phyloP scores from a whole-genome alignment of 31 red algal genomes.

The Porphyra umbilicalis region DNA sequence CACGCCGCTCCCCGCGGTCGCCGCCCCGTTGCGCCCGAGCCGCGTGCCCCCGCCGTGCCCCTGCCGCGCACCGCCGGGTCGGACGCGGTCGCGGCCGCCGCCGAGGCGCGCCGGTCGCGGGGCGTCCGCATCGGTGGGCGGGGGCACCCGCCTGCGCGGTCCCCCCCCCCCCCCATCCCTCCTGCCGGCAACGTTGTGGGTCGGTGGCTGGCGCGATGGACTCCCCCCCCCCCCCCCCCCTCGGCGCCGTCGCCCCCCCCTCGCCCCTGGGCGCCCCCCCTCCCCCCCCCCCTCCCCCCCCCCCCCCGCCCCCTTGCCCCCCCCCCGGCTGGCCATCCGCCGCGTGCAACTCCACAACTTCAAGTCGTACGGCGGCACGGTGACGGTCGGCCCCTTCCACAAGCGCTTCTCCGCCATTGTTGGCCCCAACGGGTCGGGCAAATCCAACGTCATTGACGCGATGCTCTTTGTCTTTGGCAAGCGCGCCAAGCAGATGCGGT shows the following conservation, averaged over 20 bases:
- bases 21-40: background rate
- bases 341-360: constrained; percentile 70
- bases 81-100: too few relatives aligned
- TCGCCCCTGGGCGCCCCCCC: background rate
- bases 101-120: background rate
- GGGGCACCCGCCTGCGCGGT: background rate
- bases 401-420: constrained; percentile 86
- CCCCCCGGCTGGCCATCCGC: constrained; percentile 58
- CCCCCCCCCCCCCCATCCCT: background rate
- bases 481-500: constrained; percentile 74
- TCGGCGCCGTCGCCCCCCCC: background rate
- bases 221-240: too few relatives aligned
- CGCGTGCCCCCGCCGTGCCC: background rate
- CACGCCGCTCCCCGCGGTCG: background rate
- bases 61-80: background rate
- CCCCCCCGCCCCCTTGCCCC: background rate
- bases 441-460: constrained; percentile 93
- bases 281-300: background rate
- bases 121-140: background rate
- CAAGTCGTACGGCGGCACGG: constrained; percentile 82
- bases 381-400: constrained; percentile 89
- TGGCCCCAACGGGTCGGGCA: constrained; percentile 95
- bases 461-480: constrained; percentile 97
- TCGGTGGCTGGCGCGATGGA: too few relatives aligned
- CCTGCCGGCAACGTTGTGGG: background rate